Evolutionary conservation across 2,329 filamentous ascomycete species (phyloP).

Genomic region (Pestalotiopsis sp.): DNA sequence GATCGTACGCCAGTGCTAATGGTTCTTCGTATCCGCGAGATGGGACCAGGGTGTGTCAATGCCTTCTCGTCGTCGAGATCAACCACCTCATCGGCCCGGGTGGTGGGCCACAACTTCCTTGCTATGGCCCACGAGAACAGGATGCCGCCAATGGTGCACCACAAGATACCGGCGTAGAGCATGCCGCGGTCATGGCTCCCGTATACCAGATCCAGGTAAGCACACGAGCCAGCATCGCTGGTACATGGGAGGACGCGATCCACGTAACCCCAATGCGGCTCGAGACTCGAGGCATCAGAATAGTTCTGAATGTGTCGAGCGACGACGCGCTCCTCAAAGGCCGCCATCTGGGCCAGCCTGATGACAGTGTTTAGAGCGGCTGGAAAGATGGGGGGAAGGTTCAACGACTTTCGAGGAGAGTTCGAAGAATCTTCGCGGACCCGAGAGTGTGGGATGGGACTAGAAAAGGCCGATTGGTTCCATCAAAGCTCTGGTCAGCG

Average conservation of each 20-base stretch:
- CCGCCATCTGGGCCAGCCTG: conserved; percentile 22
- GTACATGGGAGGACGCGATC: conserved; percentile 57
- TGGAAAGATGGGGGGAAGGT: not conserved
- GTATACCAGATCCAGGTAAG: conserved; percentile 58
- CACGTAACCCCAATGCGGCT: conserved; percentile 60
- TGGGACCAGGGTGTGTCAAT: conserved; percentile 14
- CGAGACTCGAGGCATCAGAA: conserved; percentile 37
- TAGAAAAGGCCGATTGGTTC: not conserved
- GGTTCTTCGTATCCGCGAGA: conserved; percentile 36
- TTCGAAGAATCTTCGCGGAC: not conserved
- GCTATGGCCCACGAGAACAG: conserved; percentile 45
- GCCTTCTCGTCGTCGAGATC: conserved; percentile 20
- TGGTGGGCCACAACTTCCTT: conserved; percentile 28
- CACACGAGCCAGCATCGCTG: conserved; percentile 59
- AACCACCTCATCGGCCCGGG: conserved; percentile 25
- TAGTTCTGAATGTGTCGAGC: conserved; percentile 48
- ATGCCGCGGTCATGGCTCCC: conserved; percentile 50
- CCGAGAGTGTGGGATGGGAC: not conserved
- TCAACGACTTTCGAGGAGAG: conserved; percentile 1
- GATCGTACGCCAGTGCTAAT: conserved; percentile 44
- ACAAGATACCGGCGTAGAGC: conserved; percentile 53
- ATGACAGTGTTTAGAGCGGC: conserved; percentile 6
- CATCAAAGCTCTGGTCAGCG: not conserved
- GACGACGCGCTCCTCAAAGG: conserved; percentile 19
- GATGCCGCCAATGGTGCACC: conserved; percentile 47